A percentile compares a stretch with the other conserved stretches of the same genome.
These are phyloP conservation scores for Curvularia lunata DNA, from an alignment of 2,329 filamentous ascomycete species.

Conservation along the genomic window DNA sequence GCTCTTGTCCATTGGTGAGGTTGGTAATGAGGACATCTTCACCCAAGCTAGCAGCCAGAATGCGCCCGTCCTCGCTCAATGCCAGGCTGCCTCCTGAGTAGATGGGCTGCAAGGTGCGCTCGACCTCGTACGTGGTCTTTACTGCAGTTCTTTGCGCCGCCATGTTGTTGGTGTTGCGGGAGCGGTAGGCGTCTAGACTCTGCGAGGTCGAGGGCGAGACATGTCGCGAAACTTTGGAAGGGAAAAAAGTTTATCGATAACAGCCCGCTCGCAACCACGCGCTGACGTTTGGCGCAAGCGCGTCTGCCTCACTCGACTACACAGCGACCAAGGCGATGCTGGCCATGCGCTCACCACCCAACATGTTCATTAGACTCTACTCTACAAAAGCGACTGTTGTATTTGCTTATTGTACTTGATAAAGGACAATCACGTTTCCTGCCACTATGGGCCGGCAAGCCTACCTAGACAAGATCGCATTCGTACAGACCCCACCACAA, in stretches of 20 bases:
- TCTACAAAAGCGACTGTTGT: neutral
- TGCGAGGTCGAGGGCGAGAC: slow-evolving; percentile 7
- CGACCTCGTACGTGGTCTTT: slow-evolving; percentile 89
- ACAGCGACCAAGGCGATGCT: neutral
- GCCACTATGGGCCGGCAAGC: slow-evolving; percentile 46
- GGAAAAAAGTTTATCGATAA: slow-evolving; percentile 49
- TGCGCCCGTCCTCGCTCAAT: slow-evolving; percentile 78
- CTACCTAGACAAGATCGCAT: slow-evolving; percentile 47
- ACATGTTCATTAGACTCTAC: neutral
- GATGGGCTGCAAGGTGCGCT: slow-evolving; percentile 85
- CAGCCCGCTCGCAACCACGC: slow-evolving; percentile 11
- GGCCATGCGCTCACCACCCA: neutral
- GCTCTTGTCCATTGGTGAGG: slow-evolving; percentile 78
- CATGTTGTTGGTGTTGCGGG: slow-evolving; percentile 10
- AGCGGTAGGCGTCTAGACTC: neutral
- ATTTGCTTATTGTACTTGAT: neutral
- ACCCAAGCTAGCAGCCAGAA: slow-evolving; percentile 87
- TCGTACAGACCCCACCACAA: slow-evolving; percentile 32
- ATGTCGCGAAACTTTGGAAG: slow-evolving; percentile 30
- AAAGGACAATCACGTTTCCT: neutral
- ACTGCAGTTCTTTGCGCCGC: slow-evolving; percentile 61
- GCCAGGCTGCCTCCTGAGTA: slow-evolving; percentile 90
- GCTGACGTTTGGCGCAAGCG: slow-evolving; percentile 24
- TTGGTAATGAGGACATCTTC: slow-evolving; percentile 91
- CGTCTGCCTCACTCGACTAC: slow-evolving; percentile 14